A percentile compares a stretch with the other conserved stretches of the same genome.
phyloP scores from a whole-genome alignment of 306 rosid genomes.

The Inga leiocalycina region DNA sequence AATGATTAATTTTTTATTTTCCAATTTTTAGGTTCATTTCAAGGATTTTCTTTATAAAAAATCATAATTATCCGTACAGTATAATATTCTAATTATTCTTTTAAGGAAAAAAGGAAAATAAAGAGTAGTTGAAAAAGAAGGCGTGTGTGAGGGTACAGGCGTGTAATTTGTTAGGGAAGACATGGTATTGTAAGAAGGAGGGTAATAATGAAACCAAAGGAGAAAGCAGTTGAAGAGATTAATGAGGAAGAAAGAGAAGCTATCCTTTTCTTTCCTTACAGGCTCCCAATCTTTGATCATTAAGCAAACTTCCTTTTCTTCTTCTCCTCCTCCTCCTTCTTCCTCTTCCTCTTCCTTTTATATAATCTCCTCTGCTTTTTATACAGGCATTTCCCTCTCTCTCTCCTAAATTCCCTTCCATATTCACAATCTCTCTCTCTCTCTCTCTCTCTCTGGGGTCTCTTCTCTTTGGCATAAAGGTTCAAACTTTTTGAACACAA shows the following conservation, averaged over 20 bases:
- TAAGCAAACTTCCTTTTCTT: slow-evolving; percentile 30
- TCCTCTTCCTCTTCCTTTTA: no score
- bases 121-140: not conserved
- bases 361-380: not conserved
- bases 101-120: no score
- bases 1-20: no score
- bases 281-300: slow-evolving; percentile 46
- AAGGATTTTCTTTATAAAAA: no score
- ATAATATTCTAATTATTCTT: no score
- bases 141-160: not conserved
- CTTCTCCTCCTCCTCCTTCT: not conserved
- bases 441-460: slow-evolving; percentile 3
- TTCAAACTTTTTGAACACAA: not conserved
- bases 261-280: slow-evolving; percentile 69
- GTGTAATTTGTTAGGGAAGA: not conserved
- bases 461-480: slow-evolving; percentile 12
- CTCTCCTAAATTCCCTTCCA: not conserved
- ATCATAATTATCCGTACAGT: no score
- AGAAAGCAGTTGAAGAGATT: slow-evolving; percentile 28
- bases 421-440: not conserved
- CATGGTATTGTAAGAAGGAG: not conserved
- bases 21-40: no score
- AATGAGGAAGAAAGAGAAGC: slow-evolving; percentile 39
- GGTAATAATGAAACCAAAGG: not conserved
- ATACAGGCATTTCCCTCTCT: slow-evolving; percentile 28